phyloP scores from a whole-genome alignment of 306 rosid genomes.

The Prunus davidiana region DNA sequence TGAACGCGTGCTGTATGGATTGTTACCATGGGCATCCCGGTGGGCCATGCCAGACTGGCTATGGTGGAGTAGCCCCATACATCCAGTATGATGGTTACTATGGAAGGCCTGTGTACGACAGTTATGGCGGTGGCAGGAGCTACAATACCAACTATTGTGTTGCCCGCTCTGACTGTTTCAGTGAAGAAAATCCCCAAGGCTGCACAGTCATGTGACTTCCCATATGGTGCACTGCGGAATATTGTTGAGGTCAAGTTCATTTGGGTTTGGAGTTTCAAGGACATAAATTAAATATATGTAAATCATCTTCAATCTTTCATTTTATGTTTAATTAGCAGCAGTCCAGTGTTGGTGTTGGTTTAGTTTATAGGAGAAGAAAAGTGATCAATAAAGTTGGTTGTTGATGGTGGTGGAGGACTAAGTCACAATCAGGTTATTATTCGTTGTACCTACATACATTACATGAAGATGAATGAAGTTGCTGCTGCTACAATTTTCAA shows the following conservation, averaged over 20 bases:
- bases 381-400: background rate
- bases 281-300: too few species aligned
- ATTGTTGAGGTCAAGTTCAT: background rate
- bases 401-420: background rate
- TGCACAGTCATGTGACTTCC: constrained; percentile 52
- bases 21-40: background rate
- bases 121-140: constrained; percentile 10
- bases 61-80: background rate
- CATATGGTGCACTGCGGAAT: too few species aligned
- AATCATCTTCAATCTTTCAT: too few species aligned
- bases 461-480: background rate
- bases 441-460: background rate
- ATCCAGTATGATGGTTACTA: constrained; percentile 1
- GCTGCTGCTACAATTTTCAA: background rate
- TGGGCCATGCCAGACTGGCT: background rate
- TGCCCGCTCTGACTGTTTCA: constrained; percentile 42
- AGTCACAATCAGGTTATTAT: background rate
- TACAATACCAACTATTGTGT: constrained; percentile 9
- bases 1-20: background rate
- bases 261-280: too few species aligned
- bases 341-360: background rate
- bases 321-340: too few species aligned
- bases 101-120: background rate
- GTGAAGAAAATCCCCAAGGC: constrained; percentile 46
- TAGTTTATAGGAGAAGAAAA: background rate